Evolutionary conservation across 2,329 filamentous ascomycete genomes (phyloP).

Genomic region (Colletotrichum sublineola): DNA sequence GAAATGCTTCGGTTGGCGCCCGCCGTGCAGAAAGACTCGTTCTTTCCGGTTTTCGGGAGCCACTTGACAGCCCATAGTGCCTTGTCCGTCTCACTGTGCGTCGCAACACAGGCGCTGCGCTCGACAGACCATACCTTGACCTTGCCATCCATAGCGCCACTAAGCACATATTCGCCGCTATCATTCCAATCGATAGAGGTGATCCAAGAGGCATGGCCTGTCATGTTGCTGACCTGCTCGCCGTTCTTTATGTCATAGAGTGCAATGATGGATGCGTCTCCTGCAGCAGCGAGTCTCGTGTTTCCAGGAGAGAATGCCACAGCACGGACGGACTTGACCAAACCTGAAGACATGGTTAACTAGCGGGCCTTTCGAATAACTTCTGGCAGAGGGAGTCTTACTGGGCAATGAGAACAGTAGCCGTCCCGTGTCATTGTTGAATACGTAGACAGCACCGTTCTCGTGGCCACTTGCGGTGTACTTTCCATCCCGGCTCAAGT

Average conservation of each 20-base stretch:
- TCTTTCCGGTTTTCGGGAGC: slow-evolving; percentile 79
- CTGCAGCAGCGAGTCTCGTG: slow-evolving; percentile 87
- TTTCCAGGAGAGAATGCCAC: slow-evolving; percentile 90
- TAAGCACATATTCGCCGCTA: slow-evolving; percentile 91
- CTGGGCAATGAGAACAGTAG: slow-evolving; percentile 88
- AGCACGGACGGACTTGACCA: slow-evolving; percentile 87
- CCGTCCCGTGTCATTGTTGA: slow-evolving; percentile 90
- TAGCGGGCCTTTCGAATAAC: background rate
- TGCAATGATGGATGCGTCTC: slow-evolving; percentile 89
- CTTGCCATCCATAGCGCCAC: slow-evolving; percentile 91
- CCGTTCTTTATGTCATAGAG: slow-evolving; percentile 94
- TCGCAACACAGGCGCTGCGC: slow-evolving; percentile 86
- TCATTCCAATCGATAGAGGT: slow-evolving; percentile 93
- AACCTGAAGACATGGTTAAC: slow-evolving; percentile 63
- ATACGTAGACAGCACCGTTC: slow-evolving; percentile 92
- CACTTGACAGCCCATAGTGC: slow-evolving; percentile 87
- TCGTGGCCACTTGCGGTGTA: slow-evolving; percentile 94
- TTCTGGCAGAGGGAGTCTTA: slow-evolving; percentile 53
- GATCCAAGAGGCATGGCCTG: slow-evolving; percentile 87
- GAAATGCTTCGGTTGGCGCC: slow-evolving; percentile 82
- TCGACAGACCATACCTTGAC: slow-evolving; percentile 97
- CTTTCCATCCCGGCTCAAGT: slow-evolving; percentile 82
- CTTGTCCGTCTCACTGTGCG: slow-evolving; percentile 90
- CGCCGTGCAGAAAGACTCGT: slow-evolving; percentile 81
- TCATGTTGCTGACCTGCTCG: slow-evolving; percentile 89